phyloP scores from a whole-genome alignment of 257 asterid genomes.

The Gentiana straminea region DNA sequence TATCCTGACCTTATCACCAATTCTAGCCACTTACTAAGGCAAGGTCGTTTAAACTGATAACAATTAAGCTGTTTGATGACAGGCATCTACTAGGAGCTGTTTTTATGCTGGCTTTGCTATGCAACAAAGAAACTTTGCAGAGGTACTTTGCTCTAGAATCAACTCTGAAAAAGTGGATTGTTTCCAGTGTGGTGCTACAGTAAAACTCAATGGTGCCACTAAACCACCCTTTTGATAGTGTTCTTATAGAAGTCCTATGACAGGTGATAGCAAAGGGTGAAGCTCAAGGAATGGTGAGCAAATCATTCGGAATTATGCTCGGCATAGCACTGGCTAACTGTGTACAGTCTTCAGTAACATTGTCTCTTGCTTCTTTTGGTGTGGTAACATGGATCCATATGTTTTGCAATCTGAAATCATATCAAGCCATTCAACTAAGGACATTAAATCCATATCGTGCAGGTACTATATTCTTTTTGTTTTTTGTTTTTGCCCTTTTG shows the following conservation, averaged over 20 bases:
- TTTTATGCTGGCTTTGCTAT: constrained; percentile 97
- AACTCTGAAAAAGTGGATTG: too few relatives aligned
- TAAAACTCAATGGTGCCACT: too few relatives aligned
- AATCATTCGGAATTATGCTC: constrained; percentile 77
- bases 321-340: constrained; percentile 81
- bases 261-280: constrained; percentile 99
- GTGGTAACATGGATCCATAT: constrained; percentile 86
- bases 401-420: constrained; percentile 96
- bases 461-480: constrained; percentile 36
- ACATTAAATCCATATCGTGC: constrained; percentile 97
- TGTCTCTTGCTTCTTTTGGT: constrained; percentile 81
- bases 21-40: too few relatives aligned
- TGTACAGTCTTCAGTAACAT: constrained; percentile 76
- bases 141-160: constrained; percentile 30
- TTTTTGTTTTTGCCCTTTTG: constrained; percentile 10
- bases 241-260: constrained; percentile 16
- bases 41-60: background rate
- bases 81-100: constrained; percentile 98
- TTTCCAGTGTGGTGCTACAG: too few relatives aligned
- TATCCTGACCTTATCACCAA: too few relatives aligned
- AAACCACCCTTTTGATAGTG: background rate
- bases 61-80: constrained; percentile 15
- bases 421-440: constrained; percentile 95
- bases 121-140: constrained; percentile 97
- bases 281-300: constrained; percentile 99